Conservation (phyloP, 2,329 filamentous ascomycete genomes). For the Arachnopeziza araneosa region DNA sequence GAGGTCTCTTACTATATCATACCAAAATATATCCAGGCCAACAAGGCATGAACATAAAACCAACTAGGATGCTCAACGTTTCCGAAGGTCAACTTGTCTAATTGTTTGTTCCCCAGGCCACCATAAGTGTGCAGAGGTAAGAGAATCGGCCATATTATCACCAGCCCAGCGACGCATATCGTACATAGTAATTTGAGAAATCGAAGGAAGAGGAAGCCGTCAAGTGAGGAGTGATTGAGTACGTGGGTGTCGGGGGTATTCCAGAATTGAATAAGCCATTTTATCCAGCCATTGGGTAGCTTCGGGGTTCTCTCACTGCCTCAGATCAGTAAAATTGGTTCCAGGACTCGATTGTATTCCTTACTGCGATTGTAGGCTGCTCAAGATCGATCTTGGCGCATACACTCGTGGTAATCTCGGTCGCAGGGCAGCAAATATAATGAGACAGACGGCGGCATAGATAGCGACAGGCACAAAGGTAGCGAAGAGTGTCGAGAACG, state of each 20-base stretch:
- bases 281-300: slow-evolving; percentile 31
- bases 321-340: not conserved
- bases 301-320: slow-evolving; percentile 28
- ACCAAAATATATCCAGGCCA: slow-evolving; percentile 59
- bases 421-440: slow-evolving; percentile 46
- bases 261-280: slow-evolving; percentile 32
- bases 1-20: not conserved
- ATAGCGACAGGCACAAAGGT: slow-evolving; percentile 50
- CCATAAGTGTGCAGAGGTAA: slow-evolving; percentile 61
- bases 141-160: slow-evolving; percentile 59
- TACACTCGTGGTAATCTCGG: slow-evolving; percentile 48
- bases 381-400: slow-evolving; percentile 47
- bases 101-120: slow-evolving; percentile 44
- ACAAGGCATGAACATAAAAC: slow-evolving; percentile 55
- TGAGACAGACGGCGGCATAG: slow-evolving; percentile 43
- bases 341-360: not conserved
- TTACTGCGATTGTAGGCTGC: slow-evolving; percentile 45
- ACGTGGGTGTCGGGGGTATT: slow-evolving; percentile 35
- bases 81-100: slow-evolving; percentile 55
- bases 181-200: slow-evolving; percentile 57
- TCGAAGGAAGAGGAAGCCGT: slow-evolving; percentile 60
- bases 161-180: slow-evolving; percentile 55
- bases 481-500: slow-evolving; percentile 38
- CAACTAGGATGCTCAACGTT: slow-evolving; percentile 48
- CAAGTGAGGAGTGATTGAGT: slow-evolving; percentile 60